phyloP scores from a whole-genome alignment of 179 eudicot species.

The Beta corolliflora region DNA sequence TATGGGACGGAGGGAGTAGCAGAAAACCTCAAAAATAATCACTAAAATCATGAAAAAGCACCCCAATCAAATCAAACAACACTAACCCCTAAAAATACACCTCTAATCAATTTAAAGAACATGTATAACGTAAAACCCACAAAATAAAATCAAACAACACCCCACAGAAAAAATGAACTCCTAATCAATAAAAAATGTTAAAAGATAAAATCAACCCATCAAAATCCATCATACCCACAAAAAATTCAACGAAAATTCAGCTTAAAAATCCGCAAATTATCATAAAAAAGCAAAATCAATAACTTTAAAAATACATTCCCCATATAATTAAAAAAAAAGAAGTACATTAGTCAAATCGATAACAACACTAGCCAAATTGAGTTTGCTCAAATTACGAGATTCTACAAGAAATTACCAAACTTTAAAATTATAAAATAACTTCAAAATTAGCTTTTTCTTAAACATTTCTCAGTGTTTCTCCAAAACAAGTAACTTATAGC shows the following conservation, averaged over 20 bases:
- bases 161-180: not conserved
- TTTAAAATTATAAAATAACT: too few relatives aligned
- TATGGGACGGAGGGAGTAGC: too few relatives aligned
- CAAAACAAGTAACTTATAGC: too few relatives aligned
- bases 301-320: too few relatives aligned
- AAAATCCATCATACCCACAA: not conserved
- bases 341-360: constrained; percentile 83
- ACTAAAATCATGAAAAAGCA: not conserved
- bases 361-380: constrained; percentile 92
- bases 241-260: not conserved
- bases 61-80: constrained; percentile 12
- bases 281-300: not conserved
- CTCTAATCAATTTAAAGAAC: not conserved
- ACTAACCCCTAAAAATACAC: constrained; percentile 3
- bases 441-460: too few relatives aligned
- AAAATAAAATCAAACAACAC: not conserved
- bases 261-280: not conserved
- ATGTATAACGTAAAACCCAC: not conserved
- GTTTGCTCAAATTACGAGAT: too few relatives aligned
- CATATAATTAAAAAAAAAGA: not conserved
- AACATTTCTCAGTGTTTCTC: too few relatives aligned
- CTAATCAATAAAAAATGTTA: too few relatives aligned
- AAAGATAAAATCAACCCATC: too few relatives aligned
- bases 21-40: not conserved
- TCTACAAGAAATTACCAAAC: too few relatives aligned